Conservation (phyloP, 2,329 filamentous ascomycete genomes). For the Fusarium domesticum region DNA sequence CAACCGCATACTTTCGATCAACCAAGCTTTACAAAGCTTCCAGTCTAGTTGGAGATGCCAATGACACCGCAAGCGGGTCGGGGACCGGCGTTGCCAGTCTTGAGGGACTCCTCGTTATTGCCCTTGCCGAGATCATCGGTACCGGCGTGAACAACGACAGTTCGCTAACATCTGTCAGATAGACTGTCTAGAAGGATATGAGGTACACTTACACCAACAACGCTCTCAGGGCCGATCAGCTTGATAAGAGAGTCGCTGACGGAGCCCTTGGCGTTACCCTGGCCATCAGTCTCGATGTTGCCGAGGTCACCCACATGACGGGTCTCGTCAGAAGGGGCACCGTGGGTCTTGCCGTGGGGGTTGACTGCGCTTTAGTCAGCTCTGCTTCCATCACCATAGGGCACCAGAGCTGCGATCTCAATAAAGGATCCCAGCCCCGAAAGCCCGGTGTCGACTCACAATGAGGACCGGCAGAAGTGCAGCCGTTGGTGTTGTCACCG, state of each 20-base stretch:
- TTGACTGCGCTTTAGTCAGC: too few species aligned
- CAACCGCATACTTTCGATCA: constrained; percentile 3
- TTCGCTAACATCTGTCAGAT: constrained; percentile 60
- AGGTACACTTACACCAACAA: constrained; percentile 71
- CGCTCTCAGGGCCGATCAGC: constrained; percentile 92
- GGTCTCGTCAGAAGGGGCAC: constrained; percentile 74
- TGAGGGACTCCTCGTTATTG: constrained; percentile 90
- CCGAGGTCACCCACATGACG: constrained; percentile 97
- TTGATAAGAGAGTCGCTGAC: constrained; percentile 81
- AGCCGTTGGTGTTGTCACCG: constrained; percentile 99
- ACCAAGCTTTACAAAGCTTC: constrained; percentile 4
- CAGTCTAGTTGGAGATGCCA: constrained; percentile 71
- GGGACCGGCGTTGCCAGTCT: constrained; percentile 92
- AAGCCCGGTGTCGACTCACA: constrained; percentile 58
- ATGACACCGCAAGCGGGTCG: constrained; percentile 97
- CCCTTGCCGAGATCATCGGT: constrained; percentile 97
- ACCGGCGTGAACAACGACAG: constrained; percentile 89
- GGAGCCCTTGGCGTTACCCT: constrained; percentile 85
- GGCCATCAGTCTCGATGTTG: constrained; percentile 92
- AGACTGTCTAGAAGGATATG: background rate
- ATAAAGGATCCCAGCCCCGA: background rate
- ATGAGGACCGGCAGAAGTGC: constrained; percentile 96
- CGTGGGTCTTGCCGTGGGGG: constrained; percentile 89
- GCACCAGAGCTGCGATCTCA: too few species aligned
- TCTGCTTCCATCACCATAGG: too few species aligned